Conservation (phyloP, 139 green algal genomes). For the Chlamydomonas applanata region DNA sequence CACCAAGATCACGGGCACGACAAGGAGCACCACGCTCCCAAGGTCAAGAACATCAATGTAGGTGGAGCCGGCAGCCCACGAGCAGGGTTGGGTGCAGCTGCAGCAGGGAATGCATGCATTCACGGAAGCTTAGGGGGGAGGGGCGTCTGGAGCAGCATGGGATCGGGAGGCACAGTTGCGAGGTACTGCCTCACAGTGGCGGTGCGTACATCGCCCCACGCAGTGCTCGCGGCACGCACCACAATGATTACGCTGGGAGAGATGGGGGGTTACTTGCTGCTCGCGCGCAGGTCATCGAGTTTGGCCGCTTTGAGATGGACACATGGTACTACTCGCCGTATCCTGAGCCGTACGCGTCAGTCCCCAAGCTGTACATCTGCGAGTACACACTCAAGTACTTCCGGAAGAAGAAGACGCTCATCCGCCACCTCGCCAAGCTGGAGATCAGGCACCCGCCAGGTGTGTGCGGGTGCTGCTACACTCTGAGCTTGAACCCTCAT, state of each 20-base stretch:
- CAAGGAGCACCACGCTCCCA: constrained; percentile 94
- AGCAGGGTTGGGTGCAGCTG: no score
- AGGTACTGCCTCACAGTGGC: no score
- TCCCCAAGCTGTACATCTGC: constrained; percentile 90
- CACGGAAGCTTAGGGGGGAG: no score
- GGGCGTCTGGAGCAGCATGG: no score
- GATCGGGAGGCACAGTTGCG: no score
- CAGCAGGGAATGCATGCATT: no score
- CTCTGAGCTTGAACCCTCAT: no score
- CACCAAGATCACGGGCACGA: constrained; percentile 56
- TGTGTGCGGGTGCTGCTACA: constrained; percentile 24
- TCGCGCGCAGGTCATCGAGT: constrained; percentile 81
- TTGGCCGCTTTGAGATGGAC: constrained; percentile 93
- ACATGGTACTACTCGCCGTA: constrained; percentile 99
- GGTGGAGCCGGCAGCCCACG: background rate
- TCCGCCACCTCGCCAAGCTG: constrained; percentile 91
- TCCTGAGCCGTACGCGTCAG: constrained; percentile 90
- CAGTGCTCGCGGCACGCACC: no score
- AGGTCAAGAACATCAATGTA: constrained; percentile 94
- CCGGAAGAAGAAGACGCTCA: constrained; percentile 78
- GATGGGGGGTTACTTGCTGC: no score
- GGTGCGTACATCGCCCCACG: no score
- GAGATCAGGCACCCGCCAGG: constrained; percentile 84
- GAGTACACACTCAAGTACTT: constrained; percentile 93
- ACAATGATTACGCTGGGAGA: no score